Evolutionary conservation across 768 basidiomycete species (phyloP), one percentile per base, ranked within the genome.

Genomic region (Sutorius australiensis): DNA sequence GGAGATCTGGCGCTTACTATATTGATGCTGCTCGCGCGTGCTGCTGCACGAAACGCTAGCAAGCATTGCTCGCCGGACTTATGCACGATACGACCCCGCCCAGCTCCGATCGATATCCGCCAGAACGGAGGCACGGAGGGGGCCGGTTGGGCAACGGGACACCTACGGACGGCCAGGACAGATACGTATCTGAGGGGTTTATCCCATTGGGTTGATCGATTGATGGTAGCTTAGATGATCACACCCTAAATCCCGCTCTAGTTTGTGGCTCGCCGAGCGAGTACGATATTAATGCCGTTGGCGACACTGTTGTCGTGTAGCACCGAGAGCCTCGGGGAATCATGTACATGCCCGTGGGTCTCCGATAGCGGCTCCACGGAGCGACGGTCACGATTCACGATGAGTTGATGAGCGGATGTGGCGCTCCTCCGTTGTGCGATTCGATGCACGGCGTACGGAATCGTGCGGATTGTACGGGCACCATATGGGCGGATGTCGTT

Each of bases 321-420:
- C 46, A 51, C 21, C 30, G 54, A 24, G 16, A 34, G n/a, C 24
- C 40, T 43, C 42, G 34, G 46, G 38, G 24, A n/a, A 50, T 24
- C 17, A 21, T 21, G 42, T 9, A 24, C 27, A 27, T 24, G 24
- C 24, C 24, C 17, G 13, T 36, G 21, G 30, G 14, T 10, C 37
- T 42, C 36, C 50, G 49, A 46, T 31, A 39, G 50, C 37, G 13
- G 50, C 28, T 51, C 31, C 41, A 60, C 52, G 63, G 61, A 55
- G 40, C 3, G 8, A 49, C 48, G 43, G 42, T 46, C 37, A 34
- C 28, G 59, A 67, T 64, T 59, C 57, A 54, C 49, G 50, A 53
- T 27, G 37, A 32, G 28, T 3, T 11, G 34, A n/a, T 13, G 49
- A 24, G 32, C 6, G 11, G 61, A 40, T 36, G 39, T 10, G 32